Base-by-base conservation (phyloP, 192 early-diverging fungal genomes). In the Coemansia reversa region DNA sequence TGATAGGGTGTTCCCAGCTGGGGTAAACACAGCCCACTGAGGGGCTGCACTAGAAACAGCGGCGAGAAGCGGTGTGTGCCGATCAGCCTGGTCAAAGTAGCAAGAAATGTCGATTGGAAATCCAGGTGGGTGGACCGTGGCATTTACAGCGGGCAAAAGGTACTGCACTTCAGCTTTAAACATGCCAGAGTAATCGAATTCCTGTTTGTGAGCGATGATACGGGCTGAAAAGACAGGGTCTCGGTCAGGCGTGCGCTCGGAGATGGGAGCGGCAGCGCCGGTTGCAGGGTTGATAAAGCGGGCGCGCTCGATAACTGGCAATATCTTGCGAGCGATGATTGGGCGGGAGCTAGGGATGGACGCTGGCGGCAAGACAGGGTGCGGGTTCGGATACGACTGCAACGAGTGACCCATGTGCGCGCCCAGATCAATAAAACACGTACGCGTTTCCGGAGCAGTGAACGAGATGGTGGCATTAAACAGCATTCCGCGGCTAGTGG, bases 401-500 rank as follows among this genome's bases (percentile, higher is more conserved):
- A 51, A 62, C 7, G 77, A 80, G 60, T 68, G 65, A 20, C 72
- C 69, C 8, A 39, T 68, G 62, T 71, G 77, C 19, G 33, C 47
- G 53, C 72, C 77, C 52, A 80, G 65, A 51, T 80, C 77, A 62
- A 80, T 72, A 62, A 71, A 80, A 63, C 77, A 80, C 7, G 77
- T 80, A 32, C 77, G 77, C 11, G 77, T 71, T 48, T 80, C 72
- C 7, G 72, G 77, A 0, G 77, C 77, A 0, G 65, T 58, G 29
- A 80, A 75, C 42, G 65, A 62, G 0, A 80, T 30, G 16, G 67
- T 33, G 8, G 71, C 72, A 7, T 63, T 72, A 35, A 80, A 80
- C 62, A 64, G 55, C 11, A 72, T 71, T 6, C 77, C 69, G 11
- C 59, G 60, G 9, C 60, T 30, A 18, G 48, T 55, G 42, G 55